These are phyloP conservation scores for Termitomyces sp. DNA, from an alignment of 768 basidiomycete genomes.

Conservation along the genomic window DNA sequence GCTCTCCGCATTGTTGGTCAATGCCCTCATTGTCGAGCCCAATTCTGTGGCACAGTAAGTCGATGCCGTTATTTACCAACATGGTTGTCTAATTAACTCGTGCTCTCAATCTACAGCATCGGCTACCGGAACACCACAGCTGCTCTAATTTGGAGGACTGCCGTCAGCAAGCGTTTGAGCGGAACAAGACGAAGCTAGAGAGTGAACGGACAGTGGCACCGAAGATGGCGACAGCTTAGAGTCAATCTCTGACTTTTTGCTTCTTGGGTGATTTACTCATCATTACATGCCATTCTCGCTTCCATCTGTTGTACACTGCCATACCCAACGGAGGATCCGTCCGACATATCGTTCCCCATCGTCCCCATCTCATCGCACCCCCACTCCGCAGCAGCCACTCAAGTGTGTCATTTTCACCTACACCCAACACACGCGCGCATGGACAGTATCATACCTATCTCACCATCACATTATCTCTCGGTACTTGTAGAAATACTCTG, in stretches of 20 bases:
- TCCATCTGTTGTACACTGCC: constrained; percentile 9
- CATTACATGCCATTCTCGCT: constrained; percentile 3
- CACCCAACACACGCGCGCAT: constrained; percentile 1
- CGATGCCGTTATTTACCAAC: constrained; percentile 5
- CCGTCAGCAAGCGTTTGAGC: constrained; percentile 81
- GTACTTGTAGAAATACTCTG: constrained; percentile 12
- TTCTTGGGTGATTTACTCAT: constrained; percentile 1
- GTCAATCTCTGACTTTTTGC: background rate
- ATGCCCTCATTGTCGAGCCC: constrained; percentile 72
- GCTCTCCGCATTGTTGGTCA: constrained; percentile 80
- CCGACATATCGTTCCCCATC: background rate
- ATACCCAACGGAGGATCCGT: background rate
- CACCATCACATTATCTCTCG: constrained; percentile 1
- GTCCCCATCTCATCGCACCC: constrained; percentile 1
- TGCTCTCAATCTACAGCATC: constrained; percentile 48
- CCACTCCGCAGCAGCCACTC: background rate
- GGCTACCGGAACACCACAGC: constrained; percentile 83
- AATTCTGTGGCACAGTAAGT: constrained; percentile 76
- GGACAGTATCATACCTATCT: constrained; percentile 3
- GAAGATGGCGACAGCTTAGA: constrained; percentile 79
- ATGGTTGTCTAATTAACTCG: constrained; percentile 12
- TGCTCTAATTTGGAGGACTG: constrained; percentile 83
- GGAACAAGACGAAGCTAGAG: constrained; percentile 84
- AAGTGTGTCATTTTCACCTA: background rate
- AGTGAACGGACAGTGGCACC: constrained; percentile 81